Evolutionary conservation across 2,329 filamentous ascomycete species (phyloP).

Genomic region (Pleomassaria siparia): DNA sequence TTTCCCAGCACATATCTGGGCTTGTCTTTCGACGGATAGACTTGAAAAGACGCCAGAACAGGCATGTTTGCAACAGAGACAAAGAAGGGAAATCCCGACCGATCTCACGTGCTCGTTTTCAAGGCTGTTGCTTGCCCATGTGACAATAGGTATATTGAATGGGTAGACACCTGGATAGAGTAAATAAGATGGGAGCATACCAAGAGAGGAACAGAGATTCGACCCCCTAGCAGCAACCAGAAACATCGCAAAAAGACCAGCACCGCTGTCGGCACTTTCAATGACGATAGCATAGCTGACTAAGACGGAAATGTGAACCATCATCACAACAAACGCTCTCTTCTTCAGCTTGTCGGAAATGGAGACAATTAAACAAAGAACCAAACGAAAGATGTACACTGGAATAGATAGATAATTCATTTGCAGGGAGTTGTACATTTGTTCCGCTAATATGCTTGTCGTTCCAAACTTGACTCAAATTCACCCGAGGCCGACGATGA

Average conservation of each 20-base stretch:
- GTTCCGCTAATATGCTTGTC: neutral
- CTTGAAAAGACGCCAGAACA: slow-evolving; percentile 29
- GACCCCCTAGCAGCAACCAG: slow-evolving; percentile 16
- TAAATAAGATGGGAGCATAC: neutral
- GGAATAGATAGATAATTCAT: slow-evolving; percentile 54
- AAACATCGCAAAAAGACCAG: slow-evolving; percentile 1
- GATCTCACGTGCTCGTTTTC: slow-evolving; percentile 35
- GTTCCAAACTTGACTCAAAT: neutral
- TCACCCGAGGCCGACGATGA: slow-evolving; percentile 1
- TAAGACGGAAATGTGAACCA: slow-evolving; percentile 1
- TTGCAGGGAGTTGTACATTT: slow-evolving; percentile 41
- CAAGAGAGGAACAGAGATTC: neutral
- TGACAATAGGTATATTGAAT: slow-evolving; percentile 24
- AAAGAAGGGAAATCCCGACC: slow-evolving; percentile 29
- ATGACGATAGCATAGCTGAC: neutral
- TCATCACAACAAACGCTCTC: neutral
- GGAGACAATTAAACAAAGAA: neutral
- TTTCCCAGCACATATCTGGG: slow-evolving; percentile 32
- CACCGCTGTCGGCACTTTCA: neutral
- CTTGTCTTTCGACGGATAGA: slow-evolving; percentile 28
- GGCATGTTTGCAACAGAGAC: slow-evolving; percentile 33
- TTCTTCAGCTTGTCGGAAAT: slow-evolving; percentile 4
- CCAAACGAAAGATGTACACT: slow-evolving; percentile 42
- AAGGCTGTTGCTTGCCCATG: slow-evolving; percentile 37
- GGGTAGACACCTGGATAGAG: slow-evolving; percentile 19